phyloP scores from a whole-genome alignment of 2,329 filamentous ascomycete species.

The Fusarium drepaniforme region DNA sequence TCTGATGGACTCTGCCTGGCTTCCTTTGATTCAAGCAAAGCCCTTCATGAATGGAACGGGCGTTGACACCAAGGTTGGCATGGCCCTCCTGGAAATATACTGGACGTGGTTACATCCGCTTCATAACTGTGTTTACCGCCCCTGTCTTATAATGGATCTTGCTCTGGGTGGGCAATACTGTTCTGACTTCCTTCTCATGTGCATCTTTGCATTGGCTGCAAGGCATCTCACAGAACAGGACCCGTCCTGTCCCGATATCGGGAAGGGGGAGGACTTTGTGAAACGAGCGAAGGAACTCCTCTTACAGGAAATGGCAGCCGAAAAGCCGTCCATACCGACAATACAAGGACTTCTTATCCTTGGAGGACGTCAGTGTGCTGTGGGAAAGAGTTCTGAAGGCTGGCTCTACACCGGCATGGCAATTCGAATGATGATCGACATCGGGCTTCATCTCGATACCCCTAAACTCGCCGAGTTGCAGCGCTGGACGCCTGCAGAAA shows the following conservation, averaged over 20 bases:
- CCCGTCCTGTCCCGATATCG: not conserved
- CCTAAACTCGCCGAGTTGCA: conserved; percentile 21
- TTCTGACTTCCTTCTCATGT: conserved; percentile 36
- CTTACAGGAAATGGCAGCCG: not conserved
- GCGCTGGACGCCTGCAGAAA: conserved; percentile 34
- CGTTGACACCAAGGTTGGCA: conserved; percentile 16
- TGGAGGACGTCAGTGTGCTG: conserved; percentile 34
- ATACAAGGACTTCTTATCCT: conserved; percentile 30
- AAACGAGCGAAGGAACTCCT: not conserved
- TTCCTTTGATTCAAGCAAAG: not conserved
- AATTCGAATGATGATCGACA: conserved; percentile 37
- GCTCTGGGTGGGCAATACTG: conserved; percentile 36
- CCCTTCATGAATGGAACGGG: conserved; percentile 25
- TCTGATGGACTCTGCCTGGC: not conserved
- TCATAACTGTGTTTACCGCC: conserved; percentile 36
- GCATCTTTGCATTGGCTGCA: conserved; percentile 34
- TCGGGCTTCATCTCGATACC: conserved; percentile 37
- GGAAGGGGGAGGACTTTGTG: not conserved
- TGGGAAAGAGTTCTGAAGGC: conserved; percentile 34
- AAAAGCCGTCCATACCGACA: not conserved
- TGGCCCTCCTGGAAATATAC: conserved; percentile 37
- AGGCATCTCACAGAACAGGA: conserved; percentile 25
- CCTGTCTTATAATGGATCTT: conserved; percentile 34
- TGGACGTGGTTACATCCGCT: conserved; percentile 40
- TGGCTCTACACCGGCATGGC: conserved; percentile 41